A percentile compares a stretch with the other conserved stretches of the same genome.
These are phyloP conservation scores for Paralagenidium karlingii DNA, from an alignment of 352 stramenopile genomes.

Conservation along the genomic window DNA sequence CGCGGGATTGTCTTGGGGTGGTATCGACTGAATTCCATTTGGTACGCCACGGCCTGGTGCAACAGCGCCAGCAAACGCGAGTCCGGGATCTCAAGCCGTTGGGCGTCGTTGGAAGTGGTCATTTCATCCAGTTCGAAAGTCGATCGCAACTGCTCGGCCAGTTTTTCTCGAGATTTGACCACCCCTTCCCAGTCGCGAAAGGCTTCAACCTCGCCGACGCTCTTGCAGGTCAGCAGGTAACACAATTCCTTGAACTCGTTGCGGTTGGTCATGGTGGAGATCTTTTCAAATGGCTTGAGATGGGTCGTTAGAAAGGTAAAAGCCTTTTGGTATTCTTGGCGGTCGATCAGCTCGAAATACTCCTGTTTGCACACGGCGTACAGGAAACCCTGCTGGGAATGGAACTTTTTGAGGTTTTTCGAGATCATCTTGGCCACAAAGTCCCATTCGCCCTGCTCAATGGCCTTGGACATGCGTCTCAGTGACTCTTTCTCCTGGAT, in stretches of 20 bases:
- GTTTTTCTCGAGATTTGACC: slow-evolving; percentile 62
- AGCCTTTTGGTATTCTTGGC: slow-evolving; percentile 81
- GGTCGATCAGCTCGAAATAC: slow-evolving; percentile 81
- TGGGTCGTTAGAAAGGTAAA: slow-evolving; percentile 85
- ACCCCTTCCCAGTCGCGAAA: slow-evolving; percentile 82
- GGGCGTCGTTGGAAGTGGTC: slow-evolving; percentile 3
- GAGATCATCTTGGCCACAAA: slow-evolving; percentile 66
- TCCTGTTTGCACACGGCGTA: slow-evolving; percentile 85
- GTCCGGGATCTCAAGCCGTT: slow-evolving; percentile 29
- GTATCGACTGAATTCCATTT: slow-evolving; percentile 85
- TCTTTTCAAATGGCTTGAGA: slow-evolving; percentile 80
- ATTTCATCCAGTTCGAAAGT: slow-evolving; percentile 69
- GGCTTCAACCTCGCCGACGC: slow-evolving; percentile 60
- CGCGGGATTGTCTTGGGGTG: slow-evolving; percentile 79
- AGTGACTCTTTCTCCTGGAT: slow-evolving; percentile 64
- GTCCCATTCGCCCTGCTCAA: slow-evolving; percentile 80
- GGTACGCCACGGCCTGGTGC: slow-evolving; percentile 79
- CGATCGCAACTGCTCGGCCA: slow-evolving; percentile 70
- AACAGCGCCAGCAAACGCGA: slow-evolving; percentile 69
- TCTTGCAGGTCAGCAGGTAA: slow-evolving; percentile 84
- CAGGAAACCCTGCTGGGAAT: slow-evolving; percentile 76
- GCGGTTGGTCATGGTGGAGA: slow-evolving; percentile 52
- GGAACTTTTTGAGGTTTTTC: slow-evolving; percentile 76
- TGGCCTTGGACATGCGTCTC: slow-evolving; percentile 50
- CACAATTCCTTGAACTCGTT: slow-evolving; percentile 84